Conservation (phyloP, 1,139 yeast genomes). For the Candida pseudoviswanathii region DNA sequence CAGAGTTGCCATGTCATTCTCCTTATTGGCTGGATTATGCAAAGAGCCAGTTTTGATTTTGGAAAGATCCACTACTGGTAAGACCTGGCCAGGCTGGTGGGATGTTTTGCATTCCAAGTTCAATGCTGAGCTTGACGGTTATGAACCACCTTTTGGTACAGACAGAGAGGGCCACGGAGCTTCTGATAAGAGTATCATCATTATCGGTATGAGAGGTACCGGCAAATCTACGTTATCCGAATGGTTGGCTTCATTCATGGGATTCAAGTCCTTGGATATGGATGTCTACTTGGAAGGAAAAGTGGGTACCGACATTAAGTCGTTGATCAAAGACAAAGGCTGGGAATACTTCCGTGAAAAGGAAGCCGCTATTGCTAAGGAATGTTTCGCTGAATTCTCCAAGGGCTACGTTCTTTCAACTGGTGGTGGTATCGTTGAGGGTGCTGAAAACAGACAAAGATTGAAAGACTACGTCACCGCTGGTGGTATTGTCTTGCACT, state of each 20-base stretch:
- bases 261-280: slow-evolving; percentile 74
- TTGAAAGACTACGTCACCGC: slow-evolving; percentile 55
- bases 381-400: slow-evolving; percentile 49
- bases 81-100: slow-evolving; percentile 99
- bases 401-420: slow-evolving; percentile 78
- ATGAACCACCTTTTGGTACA: slow-evolving; percentile 42
- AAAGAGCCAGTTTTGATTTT: slow-evolving; percentile 66
- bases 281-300: slow-evolving; percentile 70
- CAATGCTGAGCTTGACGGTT: slow-evolving; percentile 68
- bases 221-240: slow-evolving; percentile 88
- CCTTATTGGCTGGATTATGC: slow-evolving; percentile 69
- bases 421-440: slow-evolving; percentile 96
- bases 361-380: slow-evolving; percentile 64
- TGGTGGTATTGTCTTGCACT: slow-evolving; percentile 82
- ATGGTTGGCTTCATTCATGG: slow-evolving; percentile 75
- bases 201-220: slow-evolving; percentile 98
- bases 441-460: slow-evolving; percentile 61
- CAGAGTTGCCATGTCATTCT: slow-evolving; percentile 97
- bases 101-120: slow-evolving; percentile 77
- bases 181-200: slow-evolving; percentile 62
- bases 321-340: slow-evolving; percentile 66
- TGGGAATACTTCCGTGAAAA: slow-evolving; percentile 83
- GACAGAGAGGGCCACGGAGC: slow-evolving; percentile 16
- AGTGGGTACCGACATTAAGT: slow-evolving; percentile 59
- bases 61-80: slow-evolving; percentile 91